Percentiles rank a stretch among this genome's conserved stretches.
These are phyloP conservation scores for Rhizoclosmatium globosum DNA, from an alignment of 192 early-diverging fungal genomes.

Conservation along the genomic window DNA sequence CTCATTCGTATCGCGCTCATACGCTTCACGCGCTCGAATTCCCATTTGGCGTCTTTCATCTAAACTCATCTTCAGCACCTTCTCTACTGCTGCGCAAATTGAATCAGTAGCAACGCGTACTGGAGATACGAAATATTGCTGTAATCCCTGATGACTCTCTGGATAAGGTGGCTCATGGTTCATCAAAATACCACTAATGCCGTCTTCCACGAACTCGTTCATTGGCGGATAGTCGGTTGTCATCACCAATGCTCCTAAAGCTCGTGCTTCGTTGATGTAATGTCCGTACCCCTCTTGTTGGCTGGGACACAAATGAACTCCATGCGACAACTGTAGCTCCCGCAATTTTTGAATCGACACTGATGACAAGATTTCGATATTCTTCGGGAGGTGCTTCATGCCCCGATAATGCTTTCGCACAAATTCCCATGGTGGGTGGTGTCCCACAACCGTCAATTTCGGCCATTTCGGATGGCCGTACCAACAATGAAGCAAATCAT, in stretches of 20 bases:
- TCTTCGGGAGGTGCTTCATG: not conserved
- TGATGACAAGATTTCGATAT: not conserved
- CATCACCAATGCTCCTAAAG: slow-evolving; percentile 14
- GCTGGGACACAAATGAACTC: not conserved
- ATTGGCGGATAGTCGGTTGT: slow-evolving; percentile 23
- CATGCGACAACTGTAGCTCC: not conserved
- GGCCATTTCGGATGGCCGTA: slow-evolving; percentile 26
- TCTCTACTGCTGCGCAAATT: slow-evolving; percentile 16
- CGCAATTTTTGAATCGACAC: slow-evolving; percentile 1
- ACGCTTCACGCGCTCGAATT: not conserved
- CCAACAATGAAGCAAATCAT: slow-evolving; percentile 11
- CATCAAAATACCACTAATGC: slow-evolving; percentile 4
- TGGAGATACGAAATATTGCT: slow-evolving; percentile 13
- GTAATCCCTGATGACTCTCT: slow-evolving; percentile 18
- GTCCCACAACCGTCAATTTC: slow-evolving; percentile 17
- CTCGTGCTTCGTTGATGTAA: slow-evolving; percentile 31
- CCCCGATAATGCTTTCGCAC: not conserved
- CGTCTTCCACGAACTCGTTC: slow-evolving; percentile 33
- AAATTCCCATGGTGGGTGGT: too few relatives aligned
- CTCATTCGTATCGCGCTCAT: slow-evolving; percentile 19
- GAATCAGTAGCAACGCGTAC: not conserved
- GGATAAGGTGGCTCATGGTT: not conserved
- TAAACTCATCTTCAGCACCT: slow-evolving; percentile 18
- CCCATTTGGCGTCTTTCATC: slow-evolving; percentile 19
- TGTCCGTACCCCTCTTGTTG: slow-evolving; percentile 26